Percentiles rank a stretch among this genome's conserved stretches.
Conservation (phyloP, 2,329 filamentous ascomycete genomes). For the Arthrobotrys sphaeroides region DNA sequence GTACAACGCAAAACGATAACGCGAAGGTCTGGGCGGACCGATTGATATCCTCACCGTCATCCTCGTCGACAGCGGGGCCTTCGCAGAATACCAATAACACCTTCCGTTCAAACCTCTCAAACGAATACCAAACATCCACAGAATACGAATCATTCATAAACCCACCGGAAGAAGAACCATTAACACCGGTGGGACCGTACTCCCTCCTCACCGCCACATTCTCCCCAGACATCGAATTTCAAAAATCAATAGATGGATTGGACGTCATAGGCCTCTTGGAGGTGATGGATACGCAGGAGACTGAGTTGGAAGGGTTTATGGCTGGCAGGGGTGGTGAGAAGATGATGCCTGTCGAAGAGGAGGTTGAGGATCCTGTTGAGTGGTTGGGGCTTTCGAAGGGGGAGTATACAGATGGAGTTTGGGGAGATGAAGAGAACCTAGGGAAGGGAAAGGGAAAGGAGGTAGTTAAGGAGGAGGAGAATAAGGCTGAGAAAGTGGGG, state of each 20-base stretch:
- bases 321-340: constrained; percentile 40
- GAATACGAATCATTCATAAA: constrained; percentile 33
- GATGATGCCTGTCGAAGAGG: constrained; percentile 23
- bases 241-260: constrained; percentile 49
- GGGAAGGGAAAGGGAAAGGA: constrained; percentile 26
- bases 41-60: not conserved
- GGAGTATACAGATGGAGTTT: constrained; percentile 35
- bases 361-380: constrained; percentile 46
- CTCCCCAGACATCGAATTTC: constrained; percentile 49
- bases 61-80: constrained; percentile 7
- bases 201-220: constrained; percentile 25
- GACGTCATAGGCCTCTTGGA: constrained; percentile 44
- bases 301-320: constrained; percentile 29
- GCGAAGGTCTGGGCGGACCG: constrained; percentile 38
- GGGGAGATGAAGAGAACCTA: constrained; percentile 18
- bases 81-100: not conserved
- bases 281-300: constrained; percentile 48
- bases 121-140: not conserved
- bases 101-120: constrained; percentile 4
- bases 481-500: not conserved
- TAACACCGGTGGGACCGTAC: constrained; percentile 35
- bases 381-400: constrained; percentile 37
- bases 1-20: constrained; percentile 45
- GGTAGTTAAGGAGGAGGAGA: not conserved
- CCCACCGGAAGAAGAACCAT: not conserved